Evolutionary conservation across 495 filamentous ascomycete genomes (phyloP).

Genomic region (Neurospora sp.): DNA sequence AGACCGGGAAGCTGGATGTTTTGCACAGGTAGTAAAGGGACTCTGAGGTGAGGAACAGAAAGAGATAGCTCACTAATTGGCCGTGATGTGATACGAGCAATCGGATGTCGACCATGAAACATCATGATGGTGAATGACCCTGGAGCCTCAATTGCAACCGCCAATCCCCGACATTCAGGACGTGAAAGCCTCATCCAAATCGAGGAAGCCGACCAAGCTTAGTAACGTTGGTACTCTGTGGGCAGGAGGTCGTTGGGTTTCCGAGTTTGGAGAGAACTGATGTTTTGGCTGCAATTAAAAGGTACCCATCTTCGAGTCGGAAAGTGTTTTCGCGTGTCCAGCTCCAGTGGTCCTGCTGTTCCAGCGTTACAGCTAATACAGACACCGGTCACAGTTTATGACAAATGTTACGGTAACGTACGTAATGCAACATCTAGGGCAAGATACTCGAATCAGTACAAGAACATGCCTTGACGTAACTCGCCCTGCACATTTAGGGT

Average conservation of each 20-base stretch:
- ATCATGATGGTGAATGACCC: neutral
- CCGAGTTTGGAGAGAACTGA: neutral
- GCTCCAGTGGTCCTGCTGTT: neutral
- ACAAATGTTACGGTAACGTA: neutral
- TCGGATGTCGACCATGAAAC: neutral
- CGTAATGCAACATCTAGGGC: neutral
- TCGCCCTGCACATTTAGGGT: neutral
- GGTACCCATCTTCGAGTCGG: neutral
- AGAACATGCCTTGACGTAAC: neutral
- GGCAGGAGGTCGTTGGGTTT: neutral
- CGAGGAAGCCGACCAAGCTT: neutral
- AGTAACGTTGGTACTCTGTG: neutral
- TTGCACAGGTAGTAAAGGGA: neutral
- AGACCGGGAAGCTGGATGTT: neutral
- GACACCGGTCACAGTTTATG: neutral
- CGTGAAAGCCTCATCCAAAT: neutral
- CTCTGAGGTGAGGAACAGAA: neutral
- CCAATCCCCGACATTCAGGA: neutral
- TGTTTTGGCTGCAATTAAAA: neutral
- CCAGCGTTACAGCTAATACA: neutral
- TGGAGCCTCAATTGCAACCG: neutral
- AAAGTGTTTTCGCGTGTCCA: neutral
- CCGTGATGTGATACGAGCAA: neutral
- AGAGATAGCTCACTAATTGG: neutral
- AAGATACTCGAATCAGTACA: neutral